Percentiles rank a stretch among this genome's conserved stretches.
These are phyloP conservation scores for Sugiyamaella marilandica DNA, from an alignment of 805 yeast genomes.

Conservation along the genomic window DNA sequence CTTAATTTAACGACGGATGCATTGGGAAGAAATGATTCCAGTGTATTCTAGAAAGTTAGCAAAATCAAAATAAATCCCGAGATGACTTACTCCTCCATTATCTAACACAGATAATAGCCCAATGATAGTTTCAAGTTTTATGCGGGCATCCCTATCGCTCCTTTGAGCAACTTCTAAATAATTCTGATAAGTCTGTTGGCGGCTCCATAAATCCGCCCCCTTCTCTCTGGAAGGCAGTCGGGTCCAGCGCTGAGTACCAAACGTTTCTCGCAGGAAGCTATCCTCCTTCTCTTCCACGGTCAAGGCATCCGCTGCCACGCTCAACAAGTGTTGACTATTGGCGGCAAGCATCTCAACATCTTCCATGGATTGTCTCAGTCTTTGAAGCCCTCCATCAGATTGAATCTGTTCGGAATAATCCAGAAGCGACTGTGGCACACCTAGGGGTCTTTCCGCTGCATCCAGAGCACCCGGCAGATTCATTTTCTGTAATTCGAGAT, in stretches of 20 bases:
- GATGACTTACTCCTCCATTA: conserved; percentile 28
- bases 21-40: conserved; percentile 31
- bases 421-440: conserved; percentile 53
- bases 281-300: conserved; percentile 54
- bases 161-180: conserved; percentile 53
- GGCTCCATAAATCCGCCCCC: conserved; percentile 37
- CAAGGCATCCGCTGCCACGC: conserved; percentile 45
- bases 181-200: conserved; percentile 41
- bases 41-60: conserved; percentile 8
- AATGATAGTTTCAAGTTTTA: conserved; percentile 46
- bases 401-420: conserved; percentile 52
- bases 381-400: conserved; percentile 47
- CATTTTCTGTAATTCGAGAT: conserved; percentile 37
- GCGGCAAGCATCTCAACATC: conserved; percentile 44
- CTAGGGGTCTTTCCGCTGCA: conserved; percentile 49
- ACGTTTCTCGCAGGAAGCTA: conserved; percentile 42
- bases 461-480: conserved; percentile 63
- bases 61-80: too few species aligned
- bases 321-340: conserved; percentile 41
- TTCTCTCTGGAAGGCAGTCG: conserved; percentile 45
- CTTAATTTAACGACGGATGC: conserved; percentile 32
- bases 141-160: conserved; percentile 54
- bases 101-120: conserved; percentile 42
- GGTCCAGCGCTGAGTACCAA: conserved; percentile 54
- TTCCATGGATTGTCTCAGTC: conserved; percentile 39